Evolutionary conservation across 2,329 filamentous ascomycete species (phyloP).

Genomic region (Aspergillus pseudotamarii): DNA sequence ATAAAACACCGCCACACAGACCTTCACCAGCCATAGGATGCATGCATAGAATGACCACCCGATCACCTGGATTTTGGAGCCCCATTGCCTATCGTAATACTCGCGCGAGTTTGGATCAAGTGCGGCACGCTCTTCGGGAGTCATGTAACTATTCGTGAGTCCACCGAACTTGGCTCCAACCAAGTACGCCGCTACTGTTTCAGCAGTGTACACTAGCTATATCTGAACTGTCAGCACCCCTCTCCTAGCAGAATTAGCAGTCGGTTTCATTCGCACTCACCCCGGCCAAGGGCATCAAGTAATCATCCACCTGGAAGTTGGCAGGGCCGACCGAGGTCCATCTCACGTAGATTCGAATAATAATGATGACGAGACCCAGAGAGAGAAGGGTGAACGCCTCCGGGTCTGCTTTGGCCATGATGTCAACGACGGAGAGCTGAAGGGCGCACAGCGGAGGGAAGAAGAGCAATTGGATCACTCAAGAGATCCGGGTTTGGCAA

Average conservation of each 20-base stretch:
- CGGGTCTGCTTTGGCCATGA: constrained; percentile 5
- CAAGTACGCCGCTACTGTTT: constrained; percentile 52
- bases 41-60: constrained; percentile 58
- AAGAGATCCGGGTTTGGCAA: background rate
- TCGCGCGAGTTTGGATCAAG: constrained; percentile 50
- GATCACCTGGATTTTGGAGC: constrained; percentile 55
- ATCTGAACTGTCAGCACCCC: background rate
- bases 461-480: background rate
- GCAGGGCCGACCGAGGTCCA: constrained; percentile 47
- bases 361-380: constrained; percentile 51
- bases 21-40: constrained; percentile 57
- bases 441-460: background rate
- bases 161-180: constrained; percentile 52
- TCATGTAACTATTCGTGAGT: constrained; percentile 60
- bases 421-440: background rate
- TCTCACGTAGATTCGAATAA: constrained; percentile 53
- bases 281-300: constrained; percentile 55
- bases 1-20: constrained; percentile 58
- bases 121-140: constrained; percentile 48
- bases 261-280: constrained; percentile 35
- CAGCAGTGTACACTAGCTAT: constrained; percentile 51
- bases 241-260: background rate
- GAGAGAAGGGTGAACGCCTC: constrained; percentile 55
- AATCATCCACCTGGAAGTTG: constrained; percentile 58
- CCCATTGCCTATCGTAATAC: constrained; percentile 47